Base-by-base conservation (phyloP, 306 rosid species). In the Echinosophora koreensis region DNA sequence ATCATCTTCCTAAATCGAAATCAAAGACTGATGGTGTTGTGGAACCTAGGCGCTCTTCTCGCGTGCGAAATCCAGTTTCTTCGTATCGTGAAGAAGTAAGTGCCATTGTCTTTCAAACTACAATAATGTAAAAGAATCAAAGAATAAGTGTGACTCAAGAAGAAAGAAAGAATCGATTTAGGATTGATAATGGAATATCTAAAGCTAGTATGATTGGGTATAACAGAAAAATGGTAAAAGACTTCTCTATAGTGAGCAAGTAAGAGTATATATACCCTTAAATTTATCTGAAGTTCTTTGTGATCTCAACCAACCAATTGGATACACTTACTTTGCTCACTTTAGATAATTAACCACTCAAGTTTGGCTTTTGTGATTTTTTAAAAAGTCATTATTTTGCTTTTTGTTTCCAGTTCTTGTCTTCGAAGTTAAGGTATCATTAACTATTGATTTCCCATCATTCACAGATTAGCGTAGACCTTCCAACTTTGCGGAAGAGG, bases 31-130 rank as follows among this genome's bases (percentile, higher is more conserved):
- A 49, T 71, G 44, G 0, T 10, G 72, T 13, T 4, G 66, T 56
- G 37, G 93, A 89, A 68, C 93, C 84, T 14, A 89, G 93, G 73
- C 87, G 93, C 4, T 89, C 93, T 75, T 61, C 89, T 27, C 89
- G 89, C 1, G 74, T 17, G 5, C 85, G 96, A 66, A 86, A 84
- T 41, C 69, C 88, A 17, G 82, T 81, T 77, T 42, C 70, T 62
- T 62, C 91, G 0, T 91, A 89, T 66, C 49, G 52, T 15, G 87
- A 89, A 18, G 90, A 89, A 0, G 93, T 87, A 69, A 75, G 86
- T 62, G 39, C n/a, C 49, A 8, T 54, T 27, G 10, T 66, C 47
- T 66, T 50, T 59, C 35, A 47, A 63, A 18, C 27, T 41, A 22
- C 47, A 47, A 59, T 14, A 73, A 7, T 34, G 79, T 10, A 14